These are phyloP conservation scores for Austroboletus eburneus DNA, from an alignment of 768 basidiomycete genomes.

Conservation along the genomic window DNA sequence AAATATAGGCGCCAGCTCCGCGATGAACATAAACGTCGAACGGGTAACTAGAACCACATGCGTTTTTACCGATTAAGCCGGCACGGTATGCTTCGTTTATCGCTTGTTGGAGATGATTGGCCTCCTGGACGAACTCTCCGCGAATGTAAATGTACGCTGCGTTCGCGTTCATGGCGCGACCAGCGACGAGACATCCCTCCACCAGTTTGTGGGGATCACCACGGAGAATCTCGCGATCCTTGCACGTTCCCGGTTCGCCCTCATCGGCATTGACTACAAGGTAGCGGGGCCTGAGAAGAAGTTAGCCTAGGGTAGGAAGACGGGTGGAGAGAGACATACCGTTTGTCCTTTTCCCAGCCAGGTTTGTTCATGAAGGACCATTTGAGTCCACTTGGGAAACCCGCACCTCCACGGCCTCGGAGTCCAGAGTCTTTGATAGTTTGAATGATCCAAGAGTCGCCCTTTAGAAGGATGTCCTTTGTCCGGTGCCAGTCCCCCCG, in stretches of 20 bases:
- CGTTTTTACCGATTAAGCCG: constrained; percentile 84
- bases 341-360: constrained; percentile 92
- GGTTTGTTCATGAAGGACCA: constrained; percentile 99
- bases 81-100: constrained; percentile 92
- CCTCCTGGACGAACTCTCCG: constrained; percentile 97
- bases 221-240: constrained; percentile 96
- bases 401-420: constrained; percentile 93
- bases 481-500: constrained; percentile 98
- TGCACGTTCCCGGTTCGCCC: constrained; percentile 98
- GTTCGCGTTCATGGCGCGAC: constrained; percentile 93
- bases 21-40: constrained; percentile 99
- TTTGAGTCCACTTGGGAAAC: constrained; percentile 94
- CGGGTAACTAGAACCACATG: constrained; percentile 88
- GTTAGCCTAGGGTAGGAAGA: background rate
- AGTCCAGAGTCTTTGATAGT: constrained; percentile 94
- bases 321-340: constrained; percentile 40
- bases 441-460: constrained; percentile 96
- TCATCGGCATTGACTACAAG: constrained; percentile 98
- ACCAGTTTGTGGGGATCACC: constrained; percentile 98
- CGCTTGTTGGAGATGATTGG: constrained; percentile 89
- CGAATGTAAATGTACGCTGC: constrained; percentile 99
- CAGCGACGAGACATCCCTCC: constrained; percentile 96
- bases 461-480: constrained; percentile 93
- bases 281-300: constrained; percentile 75
- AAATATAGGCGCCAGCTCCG: constrained; percentile 97